Evolutionary conservation across 768 basidiomycete genomes (phyloP).

Genomic region (Cystobasidium onofrii): DNA sequence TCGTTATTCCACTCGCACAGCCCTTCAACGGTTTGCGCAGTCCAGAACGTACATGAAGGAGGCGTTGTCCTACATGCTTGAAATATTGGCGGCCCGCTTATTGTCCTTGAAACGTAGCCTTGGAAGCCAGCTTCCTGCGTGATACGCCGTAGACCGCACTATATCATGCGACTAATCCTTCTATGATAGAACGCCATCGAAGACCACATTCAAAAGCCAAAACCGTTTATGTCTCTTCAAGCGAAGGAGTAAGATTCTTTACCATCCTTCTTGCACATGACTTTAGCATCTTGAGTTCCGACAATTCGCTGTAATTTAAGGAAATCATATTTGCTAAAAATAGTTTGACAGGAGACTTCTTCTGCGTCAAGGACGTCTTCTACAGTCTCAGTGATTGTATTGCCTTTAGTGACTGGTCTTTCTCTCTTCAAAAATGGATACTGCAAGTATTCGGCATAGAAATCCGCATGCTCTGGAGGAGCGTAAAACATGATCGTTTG

Average conservation of each 20-base stretch:
- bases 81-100: too few species aligned
- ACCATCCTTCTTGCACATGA: constrained; percentile 45
- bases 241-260: constrained; percentile 48
- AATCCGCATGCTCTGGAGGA: constrained; percentile 79
- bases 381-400: constrained; percentile 44
- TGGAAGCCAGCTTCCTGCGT: too few species aligned
- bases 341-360: constrained; percentile 70
- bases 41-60: too few species aligned
- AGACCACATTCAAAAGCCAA: too few species aligned
- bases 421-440: constrained; percentile 62
- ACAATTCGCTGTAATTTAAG: constrained; percentile 79
- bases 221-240: too few species aligned
- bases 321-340: constrained; percentile 84
- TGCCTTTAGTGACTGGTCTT: constrained; percentile 8
- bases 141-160: too few species aligned
- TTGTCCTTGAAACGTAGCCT: too few species aligned
- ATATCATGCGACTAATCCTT: too few species aligned
- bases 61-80: too few species aligned
- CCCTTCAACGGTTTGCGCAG: too few species aligned
- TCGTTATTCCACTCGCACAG: too few species aligned
- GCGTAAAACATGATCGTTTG: constrained; percentile 89
- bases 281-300: constrained; percentile 49
- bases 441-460: constrained; percentile 79
- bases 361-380: constrained; percentile 75
- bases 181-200: too few species aligned